Evolutionary conservation across 148 eudicot genomes (phyloP).

Genomic region (Camellia granthamiana): DNA sequence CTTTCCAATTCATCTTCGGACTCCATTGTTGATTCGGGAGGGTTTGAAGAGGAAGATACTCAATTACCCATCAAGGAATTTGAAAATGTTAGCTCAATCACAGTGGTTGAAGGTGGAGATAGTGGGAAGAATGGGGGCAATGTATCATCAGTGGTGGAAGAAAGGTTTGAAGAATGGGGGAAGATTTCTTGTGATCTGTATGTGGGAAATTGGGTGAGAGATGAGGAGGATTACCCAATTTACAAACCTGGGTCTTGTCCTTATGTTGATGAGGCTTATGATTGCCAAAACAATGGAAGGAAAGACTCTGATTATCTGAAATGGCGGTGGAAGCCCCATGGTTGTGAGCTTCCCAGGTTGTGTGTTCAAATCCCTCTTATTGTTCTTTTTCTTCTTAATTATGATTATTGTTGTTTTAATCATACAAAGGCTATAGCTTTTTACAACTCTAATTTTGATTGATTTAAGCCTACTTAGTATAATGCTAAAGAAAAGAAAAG

Average conservation of each 20-base stretch:
- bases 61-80: neutral
- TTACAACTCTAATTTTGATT: too few species aligned
- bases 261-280: constrained; percentile 83
- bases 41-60: too few species aligned
- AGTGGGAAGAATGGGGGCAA: neutral
- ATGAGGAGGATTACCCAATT: constrained; percentile 65
- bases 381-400: neutral
- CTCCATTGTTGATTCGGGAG: too few species aligned
- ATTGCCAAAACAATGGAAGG: constrained; percentile 87
- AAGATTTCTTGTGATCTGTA: constrained; percentile 49
- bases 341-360: constrained; percentile 86
- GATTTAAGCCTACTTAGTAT: too few species aligned
- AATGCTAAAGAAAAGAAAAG: too few species aligned
- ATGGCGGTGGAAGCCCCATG: constrained; percentile 93
- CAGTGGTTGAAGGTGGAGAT: constrained; percentile 10
- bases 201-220: constrained; percentile 79
- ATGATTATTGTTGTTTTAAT: too few species aligned
- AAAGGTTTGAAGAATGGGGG: constrained; percentile 1
- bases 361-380: neutral
- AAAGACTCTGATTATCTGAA: constrained; percentile 64
- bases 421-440: too few species aligned
- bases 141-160: constrained; percentile 7
- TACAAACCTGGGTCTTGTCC: constrained; percentile 81
- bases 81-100: constrained; percentile 10
- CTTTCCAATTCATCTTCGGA: too few species aligned